phyloP scores from a whole-genome alignment of 2,329 filamentous ascomycete genomes.

The Colletotrichum tropicale region DNA sequence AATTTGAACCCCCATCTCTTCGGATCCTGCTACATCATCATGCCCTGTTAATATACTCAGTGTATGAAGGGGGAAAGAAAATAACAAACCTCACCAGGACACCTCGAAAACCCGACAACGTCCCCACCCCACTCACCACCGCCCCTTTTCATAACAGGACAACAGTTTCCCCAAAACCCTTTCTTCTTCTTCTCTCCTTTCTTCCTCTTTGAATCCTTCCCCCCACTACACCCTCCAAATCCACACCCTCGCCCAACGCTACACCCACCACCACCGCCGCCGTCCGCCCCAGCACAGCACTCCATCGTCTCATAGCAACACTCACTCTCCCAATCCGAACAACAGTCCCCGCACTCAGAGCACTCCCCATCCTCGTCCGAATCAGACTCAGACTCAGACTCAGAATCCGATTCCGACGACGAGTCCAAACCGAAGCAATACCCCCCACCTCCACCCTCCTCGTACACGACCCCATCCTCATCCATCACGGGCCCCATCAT shows the following conservation, averaged over 20 bases:
- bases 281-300: background rate
- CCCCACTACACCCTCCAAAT: background rate
- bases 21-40: background rate
- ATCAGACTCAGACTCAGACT: background rate
- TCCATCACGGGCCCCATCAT: background rate
- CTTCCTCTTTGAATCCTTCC: background rate
- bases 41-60: no score
- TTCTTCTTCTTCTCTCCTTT: background rate
- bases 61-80: background rate
- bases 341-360: background rate
- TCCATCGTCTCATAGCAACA: background rate
- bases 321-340: background rate
- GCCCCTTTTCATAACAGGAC: background rate
- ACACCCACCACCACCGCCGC: background rate
- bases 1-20: background rate
- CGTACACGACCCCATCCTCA: background rate
- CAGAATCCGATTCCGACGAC: background rate
- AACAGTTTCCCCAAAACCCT: background rate
- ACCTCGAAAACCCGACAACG: slow-evolving; percentile 7
- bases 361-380: background rate
- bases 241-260: background rate
- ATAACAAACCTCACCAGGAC: slow-evolving; percentile 1
- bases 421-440: background rate
- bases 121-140: slow-evolving; percentile 2
- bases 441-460: background rate